Base-by-base conservation (phyloP, 352 stramenopile genomes). In the Globisporangium cylindrosporum region DNA sequence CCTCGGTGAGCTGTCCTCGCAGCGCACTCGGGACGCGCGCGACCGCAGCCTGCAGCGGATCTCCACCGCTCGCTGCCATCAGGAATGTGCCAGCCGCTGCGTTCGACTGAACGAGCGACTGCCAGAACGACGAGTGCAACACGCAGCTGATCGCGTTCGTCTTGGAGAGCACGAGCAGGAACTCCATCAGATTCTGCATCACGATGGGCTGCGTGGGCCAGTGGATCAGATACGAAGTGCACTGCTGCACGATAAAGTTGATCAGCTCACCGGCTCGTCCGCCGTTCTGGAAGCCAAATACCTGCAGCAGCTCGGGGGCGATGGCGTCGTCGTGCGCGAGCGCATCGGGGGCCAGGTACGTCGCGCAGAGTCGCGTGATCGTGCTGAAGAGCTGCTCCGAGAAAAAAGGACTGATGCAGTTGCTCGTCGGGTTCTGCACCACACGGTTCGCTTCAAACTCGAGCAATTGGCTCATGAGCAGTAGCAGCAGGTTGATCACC, bases 171-270 rank as follows among this genome's bases (percentile, higher is more conserved):
- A 88, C 70, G 32, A 95, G 64, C 29, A 95, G 66, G 27, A 91
- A 89, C 51, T 93, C 77, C 57, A 95, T 90, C 4, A 93, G 69
- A 38, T 96, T 85, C 68, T 94, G 74, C 78, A 94, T 93, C 55
- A 96, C 86, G 3, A 93, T 71, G 0, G 88, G 87, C 32, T 96
- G 85, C 1, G 87, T 93, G 0, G 88, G 80, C 88, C 88, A 96
- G 68, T 93, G 79, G 41, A 92, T 75, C 43, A 96, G 59, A 49
- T 94, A 96, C 25, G 87, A 59, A 6, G 81, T 88, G 43, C 74
- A 74, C 51, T 89, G 77, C 62, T 93, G 76, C 1, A 94, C 74
- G 18, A 94, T 70, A 48, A 96, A 92, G 55, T 82, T 82, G 18
- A 94, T 69, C 9, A 96, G 64, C 41, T 93, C 81, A 2, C 69